Evolutionary conservation across 495 filamentous ascomycete genomes (phyloP).

Genomic region (Xylaria grammica): DNA sequence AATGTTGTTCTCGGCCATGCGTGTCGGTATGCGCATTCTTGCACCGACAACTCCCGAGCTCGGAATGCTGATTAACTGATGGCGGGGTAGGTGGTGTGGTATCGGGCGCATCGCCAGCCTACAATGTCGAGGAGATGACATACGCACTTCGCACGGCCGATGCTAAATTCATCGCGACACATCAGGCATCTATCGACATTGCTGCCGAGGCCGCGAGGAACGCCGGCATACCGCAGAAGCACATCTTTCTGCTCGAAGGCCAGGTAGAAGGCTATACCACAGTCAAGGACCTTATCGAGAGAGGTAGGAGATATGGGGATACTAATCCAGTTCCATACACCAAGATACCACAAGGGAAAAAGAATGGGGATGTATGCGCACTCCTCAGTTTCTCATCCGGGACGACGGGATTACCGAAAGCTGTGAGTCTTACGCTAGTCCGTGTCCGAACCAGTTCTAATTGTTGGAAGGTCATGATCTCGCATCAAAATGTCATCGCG

Average conservation of each 20-base stretch:
- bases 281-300: constrained; percentile 54
- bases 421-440: constrained; percentile 36
- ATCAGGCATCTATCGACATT: constrained; percentile 53
- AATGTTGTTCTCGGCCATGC: constrained; percentile 59
- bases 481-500: constrained; percentile 67
- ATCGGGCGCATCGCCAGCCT: constrained; percentile 63
- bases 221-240: constrained; percentile 54
- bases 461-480: constrained; percentile 57
- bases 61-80: neutral
- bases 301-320: constrained; percentile 40
- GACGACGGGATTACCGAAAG: constrained; percentile 57
- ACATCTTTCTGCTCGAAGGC: constrained; percentile 63
- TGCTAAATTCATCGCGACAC: constrained; percentile 62
- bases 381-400: constrained; percentile 63
- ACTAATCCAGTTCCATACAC: constrained; percentile 46
- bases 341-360: constrained; percentile 53
- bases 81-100: constrained; percentile 50
- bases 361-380: constrained; percentile 59
- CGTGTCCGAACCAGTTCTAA: neutral
- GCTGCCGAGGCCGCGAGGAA: constrained; percentile 57
- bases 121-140: constrained; percentile 67
- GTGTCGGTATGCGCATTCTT: constrained; percentile 34
- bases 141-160: constrained; percentile 60
- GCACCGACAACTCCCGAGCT: neutral
- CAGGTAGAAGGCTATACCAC: constrained; percentile 41